phyloP scores from a whole-genome alignment of 208 protist species.

The Acanthamoeba lenticulata region DNA sequence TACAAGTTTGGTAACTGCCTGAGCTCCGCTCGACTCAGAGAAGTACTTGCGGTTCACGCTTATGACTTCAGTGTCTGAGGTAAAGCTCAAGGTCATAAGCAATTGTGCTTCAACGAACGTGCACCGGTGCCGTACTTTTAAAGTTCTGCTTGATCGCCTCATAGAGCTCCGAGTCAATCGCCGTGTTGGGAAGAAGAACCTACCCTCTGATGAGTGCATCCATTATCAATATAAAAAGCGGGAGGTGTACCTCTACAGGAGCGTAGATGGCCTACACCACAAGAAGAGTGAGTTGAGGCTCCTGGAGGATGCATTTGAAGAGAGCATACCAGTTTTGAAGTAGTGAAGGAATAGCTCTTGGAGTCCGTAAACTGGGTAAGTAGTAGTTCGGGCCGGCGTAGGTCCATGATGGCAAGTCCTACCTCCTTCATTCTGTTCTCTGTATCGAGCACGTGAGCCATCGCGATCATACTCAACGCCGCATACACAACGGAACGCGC shows the following conservation, averaged over 20 bases:
- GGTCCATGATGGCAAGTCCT: conserved; percentile 31
- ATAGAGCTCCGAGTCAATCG: conserved; percentile 11
- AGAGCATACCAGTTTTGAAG: not conserved
- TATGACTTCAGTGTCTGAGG: not conserved
- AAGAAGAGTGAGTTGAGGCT: not conserved
- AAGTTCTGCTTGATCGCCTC: conserved; percentile 31
- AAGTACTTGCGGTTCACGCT: conserved; percentile 32
- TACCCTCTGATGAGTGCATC: not conserved
- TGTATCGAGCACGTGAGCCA: not conserved
- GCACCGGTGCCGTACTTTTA: not conserved
- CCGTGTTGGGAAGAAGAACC: conserved; percentile 58
- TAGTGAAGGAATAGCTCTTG: conserved; percentile 40
- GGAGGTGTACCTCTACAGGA: not conserved
- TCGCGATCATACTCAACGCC: not conserved
- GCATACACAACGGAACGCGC: not conserved
- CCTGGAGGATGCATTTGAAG: not conserved
- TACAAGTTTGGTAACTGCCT: conserved; percentile 1
- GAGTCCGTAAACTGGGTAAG: conserved; percentile 18
- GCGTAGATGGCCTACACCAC: not conserved
- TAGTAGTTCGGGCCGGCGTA: conserved; percentile 3
- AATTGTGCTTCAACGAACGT: not conserved
- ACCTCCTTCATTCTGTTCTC: conserved; percentile 52
- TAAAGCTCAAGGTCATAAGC: not conserved
- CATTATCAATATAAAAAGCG: not conserved
- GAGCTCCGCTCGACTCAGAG: not conserved